Conservation (phyloP, 2,329 filamentous ascomycete genomes). For the Didymella segeticola region DNA sequence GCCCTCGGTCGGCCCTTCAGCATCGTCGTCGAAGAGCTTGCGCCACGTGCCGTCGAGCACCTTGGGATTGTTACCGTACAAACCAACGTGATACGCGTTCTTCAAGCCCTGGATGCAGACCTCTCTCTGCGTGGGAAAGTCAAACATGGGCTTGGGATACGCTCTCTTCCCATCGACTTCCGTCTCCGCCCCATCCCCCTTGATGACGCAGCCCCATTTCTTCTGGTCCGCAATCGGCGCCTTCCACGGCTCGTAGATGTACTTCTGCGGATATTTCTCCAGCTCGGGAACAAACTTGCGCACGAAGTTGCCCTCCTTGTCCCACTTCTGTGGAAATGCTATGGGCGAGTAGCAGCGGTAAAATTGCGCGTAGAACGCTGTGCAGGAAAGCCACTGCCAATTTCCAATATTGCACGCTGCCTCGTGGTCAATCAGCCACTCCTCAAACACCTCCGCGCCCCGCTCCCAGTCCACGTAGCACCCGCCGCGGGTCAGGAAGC, state of each 20-base stretch:
- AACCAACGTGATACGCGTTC: constrained; percentile 68
- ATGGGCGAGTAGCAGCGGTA: constrained; percentile 74
- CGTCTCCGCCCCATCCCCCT: constrained; percentile 50
- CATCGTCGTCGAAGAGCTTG: constrained; percentile 55
- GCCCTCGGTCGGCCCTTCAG: constrained; percentile 55
- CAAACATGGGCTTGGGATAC: constrained; percentile 81
- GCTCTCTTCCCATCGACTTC: constrained; percentile 53
- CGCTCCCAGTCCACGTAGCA: constrained; percentile 83
- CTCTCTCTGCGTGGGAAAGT: constrained; percentile 68
- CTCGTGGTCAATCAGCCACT: constrained; percentile 77
- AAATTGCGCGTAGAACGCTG: constrained; percentile 77
- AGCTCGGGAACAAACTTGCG: constrained; percentile 73
- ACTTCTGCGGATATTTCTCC: constrained; percentile 66
- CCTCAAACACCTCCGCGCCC: constrained; percentile 79
- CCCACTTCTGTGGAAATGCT: constrained; percentile 78
- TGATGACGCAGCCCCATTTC: constrained; percentile 69
- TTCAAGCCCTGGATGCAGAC: constrained; percentile 74
- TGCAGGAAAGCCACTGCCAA: constrained; percentile 80
- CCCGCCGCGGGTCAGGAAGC: constrained; percentile 79
- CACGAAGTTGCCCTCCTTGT: constrained; percentile 70
- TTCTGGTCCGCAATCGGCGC: constrained; percentile 72
- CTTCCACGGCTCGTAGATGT: constrained; percentile 82
- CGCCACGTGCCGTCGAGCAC: constrained; percentile 68
- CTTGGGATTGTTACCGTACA: constrained; percentile 68
- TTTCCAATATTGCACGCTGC: constrained; percentile 76